A percentile compares a stretch with the other conserved stretches of the same genome.
Conservation (phyloP, 1,139 yeast species). For the Candida pseudoviswanathii region DNA sequence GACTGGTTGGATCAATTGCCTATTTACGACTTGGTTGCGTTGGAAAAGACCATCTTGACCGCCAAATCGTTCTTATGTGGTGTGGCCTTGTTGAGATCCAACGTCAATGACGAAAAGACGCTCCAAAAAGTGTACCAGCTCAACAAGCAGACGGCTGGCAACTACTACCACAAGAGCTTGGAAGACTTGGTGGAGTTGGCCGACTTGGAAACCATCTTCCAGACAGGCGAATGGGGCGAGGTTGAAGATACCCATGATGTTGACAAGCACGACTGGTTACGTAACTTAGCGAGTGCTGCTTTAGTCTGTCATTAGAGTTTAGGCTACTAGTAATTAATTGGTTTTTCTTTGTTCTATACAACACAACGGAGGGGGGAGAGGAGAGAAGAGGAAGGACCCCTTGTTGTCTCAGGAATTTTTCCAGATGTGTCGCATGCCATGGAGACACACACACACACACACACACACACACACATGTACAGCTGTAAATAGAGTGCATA, state of each 20-base stretch:
- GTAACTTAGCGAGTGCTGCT: slow-evolving; percentile 84
- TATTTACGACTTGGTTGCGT: slow-evolving; percentile 78
- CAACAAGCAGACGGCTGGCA: slow-evolving; percentile 29
- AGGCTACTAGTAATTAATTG: neutral
- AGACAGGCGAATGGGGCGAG: slow-evolving; percentile 94
- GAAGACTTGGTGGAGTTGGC: slow-evolving; percentile 80
- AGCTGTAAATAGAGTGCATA: neutral
- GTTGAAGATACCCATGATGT: slow-evolving; percentile 99
- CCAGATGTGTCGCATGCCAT: neutral
- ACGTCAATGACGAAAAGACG: slow-evolving; percentile 26
- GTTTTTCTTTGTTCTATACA: neutral
- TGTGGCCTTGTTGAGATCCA: slow-evolving; percentile 44
- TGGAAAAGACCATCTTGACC: slow-evolving; percentile 83
- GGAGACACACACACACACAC: too few species aligned
- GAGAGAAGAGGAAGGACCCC: neutral
- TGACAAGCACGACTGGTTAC: slow-evolving; percentile 82
- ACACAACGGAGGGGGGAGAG: too few species aligned
- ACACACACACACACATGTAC: too few species aligned
- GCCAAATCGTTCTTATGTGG: slow-evolving; percentile 88
- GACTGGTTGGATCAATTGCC: slow-evolving; percentile 67
- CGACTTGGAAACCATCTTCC: slow-evolving; percentile 79
- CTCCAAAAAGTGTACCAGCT: slow-evolving; percentile 35
- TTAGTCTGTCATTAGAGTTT: slow-evolving; percentile 38
- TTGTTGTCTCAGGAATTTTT: neutral
- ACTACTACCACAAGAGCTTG: slow-evolving; percentile 43